Evolutionary conservation across 257 asterid species (phyloP), one percentile per base, ranked within the genome.

Genomic region (Solanum pennellii): DNA sequence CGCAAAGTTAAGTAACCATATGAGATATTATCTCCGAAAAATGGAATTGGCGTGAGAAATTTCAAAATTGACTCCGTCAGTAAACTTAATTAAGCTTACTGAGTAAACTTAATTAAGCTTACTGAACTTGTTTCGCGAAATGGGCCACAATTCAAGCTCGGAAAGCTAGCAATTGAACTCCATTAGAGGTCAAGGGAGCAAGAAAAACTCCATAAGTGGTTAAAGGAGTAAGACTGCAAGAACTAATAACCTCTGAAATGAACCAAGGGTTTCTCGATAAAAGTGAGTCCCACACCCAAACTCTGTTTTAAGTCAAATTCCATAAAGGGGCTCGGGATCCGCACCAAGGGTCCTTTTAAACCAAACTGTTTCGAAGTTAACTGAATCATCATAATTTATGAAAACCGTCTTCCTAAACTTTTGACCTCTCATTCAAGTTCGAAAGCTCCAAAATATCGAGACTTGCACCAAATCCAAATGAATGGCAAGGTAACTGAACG

Each of bases 31-130:
- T 35, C 7, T 35, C 39, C 35, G 5, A 33, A 33, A 33, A 33
- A 33, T 56, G 65, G n/a, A 0, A 56, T 20, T 1, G 12, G 1
- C 25, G 5, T 20, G 0, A 2, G 0, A 4, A 56, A 56, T 56
- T 3, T 4, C n/a, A 8, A 56, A 52, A 56, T 56, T 56, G 25
- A 56, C 65, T 56, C 65, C 0, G 25, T 56, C 65, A 56, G 3
- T 20, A 56, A 2, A 4, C 12, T 25, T 4, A 56, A 56, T 20
- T 56, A 25, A 56, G 65, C 4, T 56, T 20, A 7, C 2, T 56
- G 5, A 56, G 3, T 20, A 56, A 2, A 4, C 12, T 25, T 4
- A 56, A 56, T 20, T 56, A 25, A 56, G 65, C 4, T 56, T 20
- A 7, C 2, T 56, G 5, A 56, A 56, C 65, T 56, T 56, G 65